Evolutionary conservation across 169 alveolate genomes (phyloP).

Genomic region (Eimeria tenella): DNA sequence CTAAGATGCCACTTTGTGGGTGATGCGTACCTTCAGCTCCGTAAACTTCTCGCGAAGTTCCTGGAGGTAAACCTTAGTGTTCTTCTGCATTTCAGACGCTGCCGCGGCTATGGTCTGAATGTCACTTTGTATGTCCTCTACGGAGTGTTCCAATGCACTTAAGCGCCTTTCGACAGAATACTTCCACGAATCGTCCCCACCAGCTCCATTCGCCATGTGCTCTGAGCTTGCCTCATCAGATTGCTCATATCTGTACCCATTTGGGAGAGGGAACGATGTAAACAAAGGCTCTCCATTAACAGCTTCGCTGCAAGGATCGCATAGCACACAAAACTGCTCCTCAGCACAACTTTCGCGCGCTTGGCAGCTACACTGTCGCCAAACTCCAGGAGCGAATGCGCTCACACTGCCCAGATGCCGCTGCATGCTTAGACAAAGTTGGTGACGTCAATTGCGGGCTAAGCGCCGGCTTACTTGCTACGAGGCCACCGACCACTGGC

Average conservation of each 20-base stretch:
- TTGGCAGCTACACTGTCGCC: too few species aligned
- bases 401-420: too few species aligned
- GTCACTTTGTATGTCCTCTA: slow-evolving; percentile 29
- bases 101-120: slow-evolving; percentile 34
- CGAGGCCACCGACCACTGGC: background rate
- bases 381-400: too few species aligned
- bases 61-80: slow-evolving; percentile 36
- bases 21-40: slow-evolving; percentile 32
- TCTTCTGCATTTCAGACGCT: slow-evolving; percentile 57
- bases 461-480: background rate
- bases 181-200: background rate
- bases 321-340: background rate
- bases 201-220: background rate
- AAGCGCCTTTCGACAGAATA: slow-evolving; percentile 61
- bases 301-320: background rate
- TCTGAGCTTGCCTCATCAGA: background rate
- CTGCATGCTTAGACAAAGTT: too few species aligned
- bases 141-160: slow-evolving; percentile 45
- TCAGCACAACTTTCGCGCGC: too few species aligned
- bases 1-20: too few species aligned
- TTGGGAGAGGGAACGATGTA: background rate
- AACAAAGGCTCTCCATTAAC: slow-evolving; percentile 3
- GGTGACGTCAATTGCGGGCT: background rate
- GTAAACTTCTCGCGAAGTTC: slow-evolving; percentile 64
- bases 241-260: background rate